Percentiles rank a stretch among this genome's conserved stretches.
phyloP scores from a whole-genome alignment of 306 rosid species.

The Rosa lucieae region DNA sequence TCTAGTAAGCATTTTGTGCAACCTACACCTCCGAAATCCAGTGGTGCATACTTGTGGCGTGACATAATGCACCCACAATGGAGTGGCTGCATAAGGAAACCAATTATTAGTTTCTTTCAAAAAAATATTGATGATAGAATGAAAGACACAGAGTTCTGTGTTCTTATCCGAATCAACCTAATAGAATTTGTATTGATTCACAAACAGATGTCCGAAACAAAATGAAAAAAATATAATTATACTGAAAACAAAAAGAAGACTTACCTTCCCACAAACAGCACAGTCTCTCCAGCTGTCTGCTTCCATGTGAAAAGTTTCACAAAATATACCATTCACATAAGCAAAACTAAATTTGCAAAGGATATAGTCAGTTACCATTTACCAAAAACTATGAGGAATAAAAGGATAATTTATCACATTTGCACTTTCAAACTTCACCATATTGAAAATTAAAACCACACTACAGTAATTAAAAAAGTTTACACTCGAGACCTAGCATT shows the following conservation, averaged over 20 bases:
- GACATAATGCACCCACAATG: conserved; percentile 42
- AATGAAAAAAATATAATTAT: neutral
- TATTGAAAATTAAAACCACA: neutral
- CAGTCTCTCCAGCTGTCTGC: conserved; percentile 35
- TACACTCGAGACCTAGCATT: neutral
- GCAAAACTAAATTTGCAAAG: conserved; percentile 20
- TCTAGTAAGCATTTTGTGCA: conserved; percentile 25
- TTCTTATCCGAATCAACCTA: neutral
- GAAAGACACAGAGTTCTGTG: neutral
- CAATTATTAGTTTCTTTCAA: neutral
- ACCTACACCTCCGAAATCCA: conserved; percentile 27
- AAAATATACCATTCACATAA: conserved; percentile 24
- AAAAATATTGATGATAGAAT: neutral
- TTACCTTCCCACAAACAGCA: conserved; percentile 30
- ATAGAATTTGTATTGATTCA: neutral
- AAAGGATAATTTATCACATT: neutral
- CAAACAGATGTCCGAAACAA: neutral
- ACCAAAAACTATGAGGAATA: neutral
- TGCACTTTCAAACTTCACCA: neutral
- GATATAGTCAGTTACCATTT: neutral
- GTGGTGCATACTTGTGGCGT: neutral
- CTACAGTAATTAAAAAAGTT: neutral
- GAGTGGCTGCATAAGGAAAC: conserved; percentile 21
- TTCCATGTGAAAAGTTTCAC: conserved; percentile 26
- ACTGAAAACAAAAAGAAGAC: neutral